These are phyloP conservation scores for Dissoconium aciculare DNA, from an alignment of 2,329 filamentous ascomycete genomes.

Conservation along the genomic window DNA sequence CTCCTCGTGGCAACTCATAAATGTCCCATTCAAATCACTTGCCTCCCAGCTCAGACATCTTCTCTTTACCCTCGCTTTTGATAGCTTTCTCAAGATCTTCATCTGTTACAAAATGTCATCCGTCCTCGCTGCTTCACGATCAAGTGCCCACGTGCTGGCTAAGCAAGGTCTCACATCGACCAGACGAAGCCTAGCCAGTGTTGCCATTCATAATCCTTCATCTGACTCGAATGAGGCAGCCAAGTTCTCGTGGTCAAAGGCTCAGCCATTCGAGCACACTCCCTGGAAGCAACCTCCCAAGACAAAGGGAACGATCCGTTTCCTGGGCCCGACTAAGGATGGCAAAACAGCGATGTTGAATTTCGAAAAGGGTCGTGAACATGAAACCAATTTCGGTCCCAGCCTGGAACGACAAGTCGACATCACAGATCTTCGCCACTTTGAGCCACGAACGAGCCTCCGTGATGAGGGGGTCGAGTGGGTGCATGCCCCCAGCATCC, in stretches of 20 bases:
- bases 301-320: conserved; percentile 1
- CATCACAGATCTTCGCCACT: conserved; percentile 1
- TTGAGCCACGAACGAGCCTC: neutral
- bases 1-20: conserved; percentile 1
- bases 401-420: neutral
- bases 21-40: no score
- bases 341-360: conserved; percentile 1
- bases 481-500: conserved; percentile 1
- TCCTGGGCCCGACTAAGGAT: conserved; percentile 1
- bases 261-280: neutral
- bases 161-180: neutral
- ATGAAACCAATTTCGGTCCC: conserved; percentile 1
- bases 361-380: neutral
- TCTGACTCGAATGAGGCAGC: neutral
- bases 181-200: neutral
- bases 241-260: neutral
- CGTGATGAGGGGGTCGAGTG: neutral
- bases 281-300: conserved; percentile 1
- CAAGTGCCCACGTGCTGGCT: neutral
- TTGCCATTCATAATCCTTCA: neutral
- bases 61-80: no score
- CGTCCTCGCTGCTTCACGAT: neutral
- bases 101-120: neutral
- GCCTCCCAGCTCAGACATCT: no score
- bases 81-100: no score